Evolutionary conservation across 306 rosid genomes (phyloP).

Genomic region (Vigna reflexopilosa): DNA sequence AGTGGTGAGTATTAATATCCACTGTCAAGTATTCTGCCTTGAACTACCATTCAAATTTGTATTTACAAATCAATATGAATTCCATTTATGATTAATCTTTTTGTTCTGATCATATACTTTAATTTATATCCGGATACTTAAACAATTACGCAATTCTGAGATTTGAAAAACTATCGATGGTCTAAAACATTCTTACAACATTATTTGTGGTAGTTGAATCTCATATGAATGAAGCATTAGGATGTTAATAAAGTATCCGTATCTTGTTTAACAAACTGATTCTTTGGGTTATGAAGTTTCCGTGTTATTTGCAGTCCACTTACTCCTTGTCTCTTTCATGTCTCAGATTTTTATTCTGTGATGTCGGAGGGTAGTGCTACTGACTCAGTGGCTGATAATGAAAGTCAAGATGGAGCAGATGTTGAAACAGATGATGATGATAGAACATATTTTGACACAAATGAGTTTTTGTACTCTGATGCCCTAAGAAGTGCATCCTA

Average conservation of each 20-base stretch:
- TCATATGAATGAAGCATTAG: constrained; percentile 22
- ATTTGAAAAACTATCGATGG: constrained; percentile 25
- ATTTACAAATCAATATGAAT: constrained; percentile 11
- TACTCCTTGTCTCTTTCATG: constrained; percentile 41
- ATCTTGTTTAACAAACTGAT: constrained; percentile 20
- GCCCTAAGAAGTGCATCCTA: constrained; percentile 92
- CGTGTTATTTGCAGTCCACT: constrained; percentile 28
- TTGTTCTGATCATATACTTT: constrained; percentile 17
- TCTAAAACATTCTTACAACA: neutral
- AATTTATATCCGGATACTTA: constrained; percentile 4
- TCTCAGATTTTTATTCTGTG: constrained; percentile 93
- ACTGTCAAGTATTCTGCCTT: constrained; percentile 6
- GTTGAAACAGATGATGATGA: constrained; percentile 93
- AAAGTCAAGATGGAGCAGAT: constrained; percentile 94
- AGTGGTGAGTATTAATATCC: constrained; percentile 74
- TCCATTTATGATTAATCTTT: constrained; percentile 19
- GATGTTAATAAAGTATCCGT: constrained; percentile 4
- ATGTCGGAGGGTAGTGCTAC: constrained; percentile 95
- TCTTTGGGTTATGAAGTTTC: constrained; percentile 29
- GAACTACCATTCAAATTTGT: constrained; percentile 30
- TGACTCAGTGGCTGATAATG: constrained; percentile 89
- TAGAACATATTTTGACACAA: constrained; percentile 79
- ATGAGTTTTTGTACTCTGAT: constrained; percentile 78
- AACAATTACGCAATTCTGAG: constrained; percentile 1
- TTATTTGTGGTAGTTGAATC: constrained; percentile 20